Evolutionary conservation across 352 stramenopile species (phyloP).

Genomic region (Globisporangium uncinulatum): DNA sequence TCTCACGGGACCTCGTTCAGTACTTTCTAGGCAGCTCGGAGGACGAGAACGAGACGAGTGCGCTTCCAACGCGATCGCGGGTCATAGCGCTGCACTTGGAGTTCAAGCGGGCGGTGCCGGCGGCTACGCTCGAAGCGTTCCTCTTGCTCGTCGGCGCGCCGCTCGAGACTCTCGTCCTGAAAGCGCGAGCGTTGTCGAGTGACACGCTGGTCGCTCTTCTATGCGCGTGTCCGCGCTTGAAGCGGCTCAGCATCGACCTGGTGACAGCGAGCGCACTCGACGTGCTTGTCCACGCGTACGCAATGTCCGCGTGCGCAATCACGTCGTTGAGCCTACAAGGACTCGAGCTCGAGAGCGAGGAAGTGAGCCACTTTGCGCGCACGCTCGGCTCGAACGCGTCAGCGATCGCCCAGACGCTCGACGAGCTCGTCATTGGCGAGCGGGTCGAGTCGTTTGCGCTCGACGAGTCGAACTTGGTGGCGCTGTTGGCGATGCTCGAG

Average conservation of each 20-base stretch:
- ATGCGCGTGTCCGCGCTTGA: not conserved
- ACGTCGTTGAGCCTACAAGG: conserved; percentile 9
- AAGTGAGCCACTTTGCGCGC: conserved; percentile 5
- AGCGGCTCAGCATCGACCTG: conserved; percentile 10
- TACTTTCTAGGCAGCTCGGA: conserved; percentile 8
- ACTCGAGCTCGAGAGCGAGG: conserved; percentile 13
- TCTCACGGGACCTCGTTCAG: conserved; percentile 8
- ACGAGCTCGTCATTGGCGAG: conserved; percentile 15
- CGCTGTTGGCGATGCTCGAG: conserved; percentile 11
- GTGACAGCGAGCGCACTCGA: conserved; percentile 4
- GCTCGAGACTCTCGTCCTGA: conserved; percentile 7
- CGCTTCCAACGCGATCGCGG: not conserved
- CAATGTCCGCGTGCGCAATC: not conserved
- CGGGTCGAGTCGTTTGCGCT: conserved; percentile 15
- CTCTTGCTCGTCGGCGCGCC: conserved; percentile 7
- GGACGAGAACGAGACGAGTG: no score
- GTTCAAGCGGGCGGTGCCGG: conserved; percentile 5
- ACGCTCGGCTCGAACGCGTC: conserved; percentile 4
- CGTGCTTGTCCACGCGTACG: conserved; percentile 7
- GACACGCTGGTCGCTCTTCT: conserved; percentile 2
- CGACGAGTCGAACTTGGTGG: conserved; percentile 16
- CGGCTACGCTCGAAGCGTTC: conserved; percentile 8
- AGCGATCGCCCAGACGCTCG: not conserved
- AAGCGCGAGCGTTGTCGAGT: conserved; percentile 1
- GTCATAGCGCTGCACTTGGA: conserved; percentile 7